These are phyloP conservation scores for Plasmodium coatneyi DNA, from an alignment of 169 alveolate species.

Conservation along the genomic window DNA sequence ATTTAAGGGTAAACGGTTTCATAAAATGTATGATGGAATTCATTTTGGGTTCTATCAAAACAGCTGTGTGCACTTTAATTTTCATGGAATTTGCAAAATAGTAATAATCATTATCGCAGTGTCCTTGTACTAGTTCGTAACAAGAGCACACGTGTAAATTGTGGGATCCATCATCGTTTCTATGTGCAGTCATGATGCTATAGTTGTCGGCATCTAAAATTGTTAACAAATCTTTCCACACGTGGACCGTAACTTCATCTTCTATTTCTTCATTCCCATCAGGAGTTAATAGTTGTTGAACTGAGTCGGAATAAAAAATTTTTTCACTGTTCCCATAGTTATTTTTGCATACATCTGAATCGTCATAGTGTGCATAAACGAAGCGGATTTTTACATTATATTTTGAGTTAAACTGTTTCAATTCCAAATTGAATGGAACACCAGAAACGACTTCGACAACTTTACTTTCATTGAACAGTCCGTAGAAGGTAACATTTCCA, in stretches of 20 bases:
- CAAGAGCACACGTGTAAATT: conserved; percentile 44
- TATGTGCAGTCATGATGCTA: conserved; percentile 15
- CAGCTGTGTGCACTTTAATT: conserved; percentile 45
- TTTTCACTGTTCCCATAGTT: conserved; percentile 16
- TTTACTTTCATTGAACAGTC: conserved; percentile 27
- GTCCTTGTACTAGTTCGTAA: conserved; percentile 41
- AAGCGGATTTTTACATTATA: conserved; percentile 35
- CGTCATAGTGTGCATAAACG: conserved; percentile 12
- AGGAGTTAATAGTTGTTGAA: conserved; percentile 6
- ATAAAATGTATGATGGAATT: conserved; percentile 32
- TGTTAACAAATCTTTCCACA: conserved; percentile 31
- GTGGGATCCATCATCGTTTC: conserved; percentile 31
- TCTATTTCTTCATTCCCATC: conserved; percentile 26
- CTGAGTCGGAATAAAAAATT: not conserved
- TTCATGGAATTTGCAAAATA: conserved; percentile 10
- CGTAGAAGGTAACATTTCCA: conserved; percentile 45
- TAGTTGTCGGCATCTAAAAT: conserved; percentile 49
- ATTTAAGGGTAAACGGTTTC: conserved; percentile 37
- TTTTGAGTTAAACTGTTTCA: conserved; percentile 51
- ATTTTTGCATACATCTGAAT: not conserved
- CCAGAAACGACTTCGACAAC: conserved; percentile 49
- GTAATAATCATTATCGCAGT: conserved; percentile 13
- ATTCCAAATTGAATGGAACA: conserved; percentile 44
- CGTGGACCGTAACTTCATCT: not conserved
- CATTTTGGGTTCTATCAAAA: conserved; percentile 32